Percentiles rank a stretch among this genome's conserved stretches.
phyloP scores from a whole-genome alignment of 208 protist genomes.

The Angomonas ambiguus region DNA sequence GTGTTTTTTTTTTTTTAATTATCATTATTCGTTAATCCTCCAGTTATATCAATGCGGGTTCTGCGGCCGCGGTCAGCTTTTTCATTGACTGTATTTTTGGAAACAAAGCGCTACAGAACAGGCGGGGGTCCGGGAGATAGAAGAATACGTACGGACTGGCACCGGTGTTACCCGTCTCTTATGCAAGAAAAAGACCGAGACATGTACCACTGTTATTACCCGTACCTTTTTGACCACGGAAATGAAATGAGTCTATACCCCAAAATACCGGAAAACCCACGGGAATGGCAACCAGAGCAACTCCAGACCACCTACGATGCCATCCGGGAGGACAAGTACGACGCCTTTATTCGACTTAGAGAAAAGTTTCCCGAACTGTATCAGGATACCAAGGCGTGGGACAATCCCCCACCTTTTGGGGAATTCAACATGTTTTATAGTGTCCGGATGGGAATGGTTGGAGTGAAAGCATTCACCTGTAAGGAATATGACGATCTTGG shows the following conservation, averaged over 20 bases:
- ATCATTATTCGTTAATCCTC: background rate
- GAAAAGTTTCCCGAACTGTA: conserved; percentile 93
- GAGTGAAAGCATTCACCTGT: conserved; percentile 87
- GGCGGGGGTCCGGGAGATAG: conserved; percentile 78
- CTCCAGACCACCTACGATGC: conserved; percentile 92
- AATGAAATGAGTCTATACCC: conserved; percentile 91
- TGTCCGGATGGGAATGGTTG: conserved; percentile 90
- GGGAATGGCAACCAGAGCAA: conserved; percentile 88
- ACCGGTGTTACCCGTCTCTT: conserved; percentile 83
- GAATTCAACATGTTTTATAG: conserved; percentile 94
- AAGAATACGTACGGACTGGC: conserved; percentile 83
- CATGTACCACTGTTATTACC: conserved; percentile 94
- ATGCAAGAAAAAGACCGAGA: conserved; percentile 90
- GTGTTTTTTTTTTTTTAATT: conserved; percentile 10
- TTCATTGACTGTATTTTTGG: background rate
- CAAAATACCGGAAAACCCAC: conserved; percentile 88
- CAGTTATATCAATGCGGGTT: background rate
- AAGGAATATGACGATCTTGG: conserved; percentile 93
- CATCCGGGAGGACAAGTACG: conserved; percentile 93
- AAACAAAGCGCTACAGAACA: conserved; percentile 42
- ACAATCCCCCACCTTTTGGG: conserved; percentile 91
- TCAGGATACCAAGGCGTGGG: conserved; percentile 88
- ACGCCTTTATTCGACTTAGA: conserved; percentile 85
- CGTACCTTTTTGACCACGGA: conserved; percentile 91
- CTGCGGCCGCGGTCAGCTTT: background rate